Conservation (phyloP, 75 land plant species). For the Isoetes taiwanensis region DNA sequence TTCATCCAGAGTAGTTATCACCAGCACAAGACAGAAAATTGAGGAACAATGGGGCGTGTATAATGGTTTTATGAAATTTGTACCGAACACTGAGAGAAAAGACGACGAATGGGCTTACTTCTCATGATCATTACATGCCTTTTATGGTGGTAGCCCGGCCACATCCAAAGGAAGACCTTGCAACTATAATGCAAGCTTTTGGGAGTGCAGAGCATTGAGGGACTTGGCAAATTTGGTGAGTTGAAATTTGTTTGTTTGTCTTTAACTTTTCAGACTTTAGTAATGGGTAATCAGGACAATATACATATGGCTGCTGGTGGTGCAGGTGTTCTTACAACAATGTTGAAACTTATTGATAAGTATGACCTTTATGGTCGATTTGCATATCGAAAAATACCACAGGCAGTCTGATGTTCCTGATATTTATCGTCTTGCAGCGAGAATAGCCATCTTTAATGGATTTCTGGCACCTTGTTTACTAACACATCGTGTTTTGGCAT, state of each 20-base stretch:
- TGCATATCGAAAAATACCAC: slow-evolving; percentile 79
- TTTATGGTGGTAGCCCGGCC: slow-evolving; percentile 90
- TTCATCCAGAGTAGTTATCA: slow-evolving; percentile 69
- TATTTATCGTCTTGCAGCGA: slow-evolving; percentile 76
- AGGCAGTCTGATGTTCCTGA: slow-evolving; percentile 78
- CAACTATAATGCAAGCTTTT: slow-evolving; percentile 77
- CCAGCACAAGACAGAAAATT: slow-evolving; percentile 74
- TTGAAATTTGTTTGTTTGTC: no score
- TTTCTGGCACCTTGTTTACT: no score
- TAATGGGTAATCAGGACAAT: slow-evolving; percentile 79
- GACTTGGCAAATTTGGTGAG: slow-evolving; percentile 82
- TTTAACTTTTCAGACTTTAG: slow-evolving; percentile 65
- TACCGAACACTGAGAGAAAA: slow-evolving; percentile 54
- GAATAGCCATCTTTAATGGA: no score
- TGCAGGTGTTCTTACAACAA: slow-evolving; percentile 56
- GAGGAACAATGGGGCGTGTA: slow-evolving; percentile 83
- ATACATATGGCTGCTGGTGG: slow-evolving; percentile 64
- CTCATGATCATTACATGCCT: slow-evolving; percentile 77
- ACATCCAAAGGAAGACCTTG: slow-evolving; percentile 77
- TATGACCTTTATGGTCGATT: slow-evolving; percentile 79
- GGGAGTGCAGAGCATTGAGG: slow-evolving; percentile 66
- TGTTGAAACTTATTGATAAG: slow-evolving; percentile 63
- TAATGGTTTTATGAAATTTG: slow-evolving; percentile 77
- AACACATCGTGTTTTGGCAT: no score
- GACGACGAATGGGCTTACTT: slow-evolving; percentile 44